These are phyloP conservation scores for Pelargonium myrrhifolium DNA, from an alignment of 441 rosid genomes.

Conservation along the genomic window DNA sequence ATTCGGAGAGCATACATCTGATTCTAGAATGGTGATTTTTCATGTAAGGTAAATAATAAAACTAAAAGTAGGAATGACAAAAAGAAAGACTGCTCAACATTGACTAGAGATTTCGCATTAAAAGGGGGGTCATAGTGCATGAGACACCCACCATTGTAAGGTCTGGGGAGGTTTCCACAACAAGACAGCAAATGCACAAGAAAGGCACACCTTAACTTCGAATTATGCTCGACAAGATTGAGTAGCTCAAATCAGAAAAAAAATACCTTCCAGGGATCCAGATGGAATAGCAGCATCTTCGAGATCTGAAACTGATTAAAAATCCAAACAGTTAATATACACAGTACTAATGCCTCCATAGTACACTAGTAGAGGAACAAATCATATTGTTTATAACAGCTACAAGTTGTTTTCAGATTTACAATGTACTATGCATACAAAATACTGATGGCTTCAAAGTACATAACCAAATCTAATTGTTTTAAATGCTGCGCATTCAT, in stretches of 20 bases:
- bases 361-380: background rate
- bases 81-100: no score
- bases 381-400: background rate
- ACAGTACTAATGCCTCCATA: background rate
- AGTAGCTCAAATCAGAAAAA: background rate
- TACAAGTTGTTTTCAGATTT: background rate
- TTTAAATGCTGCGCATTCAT: no score
- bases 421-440: background rate
- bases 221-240: background rate
- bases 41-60: no score
- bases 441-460: background rate
- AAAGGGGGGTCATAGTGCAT: no score
- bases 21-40: no score
- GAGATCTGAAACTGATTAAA: constrained; percentile 53
- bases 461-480: no score
- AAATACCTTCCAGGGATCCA: constrained; percentile 87
- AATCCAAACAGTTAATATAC: background rate
- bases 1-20: no score
- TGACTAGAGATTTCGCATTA: no score
- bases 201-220: background rate
- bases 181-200: background rate
- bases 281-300: constrained; percentile 76
- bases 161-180: background rate
- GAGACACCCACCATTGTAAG: no score
- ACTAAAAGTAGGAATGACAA: no score